Evolutionary conservation across 2,329 filamentous ascomycete species (phyloP), one percentile per base, ranked within the genome.

Genomic region (Seiridium unicorne): DNA sequence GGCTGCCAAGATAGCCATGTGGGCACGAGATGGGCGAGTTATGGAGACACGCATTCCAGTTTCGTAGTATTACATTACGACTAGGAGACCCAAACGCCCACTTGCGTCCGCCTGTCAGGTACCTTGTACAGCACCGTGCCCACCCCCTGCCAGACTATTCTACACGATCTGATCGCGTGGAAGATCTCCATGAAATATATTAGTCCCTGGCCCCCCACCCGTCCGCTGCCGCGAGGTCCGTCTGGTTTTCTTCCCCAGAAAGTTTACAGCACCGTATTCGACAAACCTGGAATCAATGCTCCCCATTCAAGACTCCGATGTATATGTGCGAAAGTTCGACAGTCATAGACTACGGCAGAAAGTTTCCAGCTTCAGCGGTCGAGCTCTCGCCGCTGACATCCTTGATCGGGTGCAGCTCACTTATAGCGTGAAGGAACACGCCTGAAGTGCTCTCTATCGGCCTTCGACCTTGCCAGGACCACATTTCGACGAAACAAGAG

Each of bases 331-430:
- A 51, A 31, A 58, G 55, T 51, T 58, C 44, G 36, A 51, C 42
- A 36, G 38, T 56, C 40, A 49, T 26, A 42, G 35, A 57, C 56
- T 51, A 62, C 61, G 62, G 63, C 57, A 64, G 51, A 66, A 53
- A 46, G 44, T 58, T 58, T 60, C 58, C 59, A 59, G 46, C 55
- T 57, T 54, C 40, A 38, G 42, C 54, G 42, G 57, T 62, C 59
- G 55, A 62, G 54, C 59, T 57, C 42, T 65, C 55, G 63, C 64
- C 64, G 64, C 62, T 63, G 62, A 61, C 60, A 65, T 62, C 63
- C 51, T 62, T 61, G 61, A 63, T 56, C 40, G 51, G 55, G 59
- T 56, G 13, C 58, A 44, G 47, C 61, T 61, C 62, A 61, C 55
- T 66, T 61, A 61, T 59, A 59, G 47, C 18, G 46, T 63, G 44